phyloP scores from a whole-genome alignment of 2,329 filamentous ascomycete species.

The Trichoderma lentiforme region DNA sequence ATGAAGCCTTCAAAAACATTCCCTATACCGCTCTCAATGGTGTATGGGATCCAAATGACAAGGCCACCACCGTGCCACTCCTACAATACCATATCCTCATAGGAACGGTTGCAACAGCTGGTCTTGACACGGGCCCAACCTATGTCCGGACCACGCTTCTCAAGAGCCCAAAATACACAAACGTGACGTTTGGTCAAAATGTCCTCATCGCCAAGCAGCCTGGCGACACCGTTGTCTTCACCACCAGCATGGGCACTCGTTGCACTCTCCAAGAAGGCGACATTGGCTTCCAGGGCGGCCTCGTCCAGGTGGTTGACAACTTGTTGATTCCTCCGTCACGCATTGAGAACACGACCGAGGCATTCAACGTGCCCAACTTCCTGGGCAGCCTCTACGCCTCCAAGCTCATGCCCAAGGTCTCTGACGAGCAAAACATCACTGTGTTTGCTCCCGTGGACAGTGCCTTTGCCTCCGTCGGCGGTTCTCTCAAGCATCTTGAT shows the following conservation, averaged over 20 bases:
- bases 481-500: constrained; percentile 45
- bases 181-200: constrained; percentile 49
- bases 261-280: constrained; percentile 42
- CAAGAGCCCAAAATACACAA: constrained; percentile 40
- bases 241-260: constrained; percentile 46
- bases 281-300: constrained; percentile 46
- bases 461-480: constrained; percentile 57
- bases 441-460: constrained; percentile 62
- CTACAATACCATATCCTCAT: constrained; percentile 62
- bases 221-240: constrained; percentile 43
- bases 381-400: constrained; percentile 33
- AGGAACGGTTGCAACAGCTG: constrained; percentile 43
- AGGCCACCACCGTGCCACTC: constrained; percentile 45
- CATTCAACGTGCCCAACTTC: constrained; percentile 44
- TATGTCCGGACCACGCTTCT: constrained; percentile 45
- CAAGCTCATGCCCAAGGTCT: constrained; percentile 39
- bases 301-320: constrained; percentile 52
- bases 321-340: constrained; percentile 47
- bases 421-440: constrained; percentile 47
- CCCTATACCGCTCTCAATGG: constrained; percentile 48
- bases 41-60: constrained; percentile 44
- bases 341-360: constrained; percentile 48
- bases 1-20: constrained; percentile 55
- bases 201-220: constrained; percentile 45
- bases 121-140: constrained; percentile 36